phyloP scores from a whole-genome alignment of 2,329 filamentous ascomycete genomes.

The Trichoderma gracile region DNA sequence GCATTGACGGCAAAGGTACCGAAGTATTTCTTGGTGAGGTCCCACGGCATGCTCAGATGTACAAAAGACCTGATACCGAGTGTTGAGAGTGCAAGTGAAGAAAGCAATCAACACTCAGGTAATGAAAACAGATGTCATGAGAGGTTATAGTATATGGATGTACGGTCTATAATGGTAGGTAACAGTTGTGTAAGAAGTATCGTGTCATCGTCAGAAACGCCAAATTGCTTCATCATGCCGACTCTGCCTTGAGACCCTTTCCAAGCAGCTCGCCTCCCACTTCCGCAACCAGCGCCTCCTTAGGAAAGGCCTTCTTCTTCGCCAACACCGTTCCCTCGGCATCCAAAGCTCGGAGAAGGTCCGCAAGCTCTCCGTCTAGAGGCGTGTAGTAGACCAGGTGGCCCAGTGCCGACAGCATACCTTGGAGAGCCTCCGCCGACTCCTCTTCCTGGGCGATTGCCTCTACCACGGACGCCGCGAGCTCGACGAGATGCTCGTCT shows the following conservation, averaged over 20 bases:
- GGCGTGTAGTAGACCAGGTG: constrained; percentile 72
- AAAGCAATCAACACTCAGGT: too few species aligned
- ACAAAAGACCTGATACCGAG: too few species aligned
- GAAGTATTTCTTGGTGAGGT: background rate
- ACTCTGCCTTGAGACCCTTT: constrained; percentile 48
- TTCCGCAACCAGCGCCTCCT: constrained; percentile 58
- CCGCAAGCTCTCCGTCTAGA: constrained; percentile 71
- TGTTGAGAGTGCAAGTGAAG: too few species aligned
- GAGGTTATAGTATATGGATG: too few species aligned
- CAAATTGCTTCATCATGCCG: constrained; percentile 26
- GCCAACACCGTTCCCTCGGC: constrained; percentile 62
- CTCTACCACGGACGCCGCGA: constrained; percentile 79
- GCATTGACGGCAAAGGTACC: background rate
- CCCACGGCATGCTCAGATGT: background rate
- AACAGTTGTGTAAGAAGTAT: background rate
- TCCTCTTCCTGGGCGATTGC: constrained; percentile 60
- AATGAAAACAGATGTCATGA: too few species aligned
- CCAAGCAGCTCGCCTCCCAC: constrained; percentile 54
- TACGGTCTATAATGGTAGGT: background rate
- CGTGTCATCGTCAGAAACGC: constrained; percentile 6
- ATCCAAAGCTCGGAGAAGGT: constrained; percentile 77
- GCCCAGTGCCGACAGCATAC: constrained; percentile 74
- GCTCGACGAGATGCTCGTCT: constrained; percentile 73
- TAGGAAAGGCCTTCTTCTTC: constrained; percentile 59
- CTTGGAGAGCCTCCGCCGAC: constrained; percentile 72